Evolutionary conservation across 108 stramenopile genomes (phyloP).

Genomic region (Pelagomonas calceolata): DNA sequence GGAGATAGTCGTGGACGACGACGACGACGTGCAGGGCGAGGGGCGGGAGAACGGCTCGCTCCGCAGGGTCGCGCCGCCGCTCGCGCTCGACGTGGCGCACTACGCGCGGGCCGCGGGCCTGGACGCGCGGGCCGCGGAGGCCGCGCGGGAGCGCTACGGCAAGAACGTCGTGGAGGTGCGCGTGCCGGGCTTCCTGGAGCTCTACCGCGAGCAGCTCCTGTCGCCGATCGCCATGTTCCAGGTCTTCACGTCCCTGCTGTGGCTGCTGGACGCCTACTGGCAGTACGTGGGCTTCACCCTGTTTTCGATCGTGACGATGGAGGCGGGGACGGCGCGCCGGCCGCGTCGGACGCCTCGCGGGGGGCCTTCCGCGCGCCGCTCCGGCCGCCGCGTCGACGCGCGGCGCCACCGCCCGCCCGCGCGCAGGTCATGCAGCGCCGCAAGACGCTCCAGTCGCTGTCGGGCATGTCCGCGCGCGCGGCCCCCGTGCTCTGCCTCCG

Average conservation of each 20-base stretch:
- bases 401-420: neutral
- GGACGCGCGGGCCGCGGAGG: slow-evolving; percentile 30
- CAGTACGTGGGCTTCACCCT: slow-evolving; percentile 77
- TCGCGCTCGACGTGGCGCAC: neutral
- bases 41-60: neutral
- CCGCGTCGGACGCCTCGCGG: slow-evolving; percentile 48
- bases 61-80: neutral
- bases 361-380: slow-evolving; percentile 36
- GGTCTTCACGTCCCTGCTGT: slow-evolving; percentile 73
- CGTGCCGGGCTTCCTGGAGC: slow-evolving; percentile 73
- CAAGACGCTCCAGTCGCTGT: slow-evolving; percentile 26
- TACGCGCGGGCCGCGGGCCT: neutral
- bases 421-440: slow-evolving; percentile 26
- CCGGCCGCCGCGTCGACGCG: too few species aligned
- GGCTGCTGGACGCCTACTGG: slow-evolving; percentile 94
- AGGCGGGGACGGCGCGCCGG: slow-evolving; percentile 71
- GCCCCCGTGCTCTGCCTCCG: slow-evolving; percentile 64
- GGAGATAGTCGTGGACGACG: neutral
- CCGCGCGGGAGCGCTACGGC: slow-evolving; percentile 72
- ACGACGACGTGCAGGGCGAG: neutral
- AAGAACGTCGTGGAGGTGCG: slow-evolving; percentile 68
- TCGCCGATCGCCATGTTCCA: slow-evolving; percentile 87
- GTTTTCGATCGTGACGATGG: slow-evolving; percentile 82
- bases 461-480: slow-evolving; percentile 29
- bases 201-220: slow-evolving; percentile 84